A percentile compares a stretch with the other conserved stretches of the same genome.
Conservation (phyloP, 2,329 filamentous ascomycete genomes). For the Chaetomium strumarium region DNA sequence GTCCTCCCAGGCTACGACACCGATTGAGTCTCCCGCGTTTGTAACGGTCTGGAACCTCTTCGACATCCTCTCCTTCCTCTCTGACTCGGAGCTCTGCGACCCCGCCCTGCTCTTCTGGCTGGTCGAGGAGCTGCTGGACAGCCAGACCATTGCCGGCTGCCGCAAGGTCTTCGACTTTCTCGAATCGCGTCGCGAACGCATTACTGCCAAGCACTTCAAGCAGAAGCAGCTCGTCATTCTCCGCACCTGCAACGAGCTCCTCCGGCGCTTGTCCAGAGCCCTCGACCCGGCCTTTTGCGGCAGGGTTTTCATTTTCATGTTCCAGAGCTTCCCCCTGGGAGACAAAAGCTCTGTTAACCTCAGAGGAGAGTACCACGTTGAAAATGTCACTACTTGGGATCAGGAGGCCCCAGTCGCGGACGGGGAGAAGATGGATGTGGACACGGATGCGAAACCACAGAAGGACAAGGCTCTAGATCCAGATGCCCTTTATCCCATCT, state of each 20-base stretch:
- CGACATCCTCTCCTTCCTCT: slow-evolving; percentile 83
- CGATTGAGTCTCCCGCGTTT: slow-evolving; percentile 73
- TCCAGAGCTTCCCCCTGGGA: slow-evolving; percentile 92
- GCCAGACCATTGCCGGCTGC: slow-evolving; percentile 89
- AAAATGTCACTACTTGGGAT: slow-evolving; percentile 87
- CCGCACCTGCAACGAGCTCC: slow-evolving; percentile 89
- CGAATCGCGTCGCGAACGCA: slow-evolving; percentile 83
- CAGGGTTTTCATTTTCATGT: slow-evolving; percentile 95
- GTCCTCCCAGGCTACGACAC: slow-evolving; percentile 56
- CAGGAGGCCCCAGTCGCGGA: slow-evolving; percentile 38
- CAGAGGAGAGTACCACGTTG: slow-evolving; percentile 88
- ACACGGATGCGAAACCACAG: slow-evolving; percentile 43
- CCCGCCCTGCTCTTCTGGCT: slow-evolving; percentile 81
- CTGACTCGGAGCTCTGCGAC: slow-evolving; percentile 72
- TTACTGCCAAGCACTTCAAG: slow-evolving; percentile 73
- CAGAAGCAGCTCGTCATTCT: slow-evolving; percentile 85
- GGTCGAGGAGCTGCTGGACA: slow-evolving; percentile 91
- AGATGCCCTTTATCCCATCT: slow-evolving; percentile 76
- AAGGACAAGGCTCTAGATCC: slow-evolving; percentile 50
- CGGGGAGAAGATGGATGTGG: slow-evolving; percentile 60
- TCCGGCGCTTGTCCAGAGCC: slow-evolving; percentile 88
- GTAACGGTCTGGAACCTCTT: slow-evolving; percentile 88
- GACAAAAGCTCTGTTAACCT: slow-evolving; percentile 98
- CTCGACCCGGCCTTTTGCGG: slow-evolving; percentile 98
- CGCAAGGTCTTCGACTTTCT: slow-evolving; percentile 90